These are phyloP conservation scores for Pestalotiopsis fici DNA, from an alignment of 2,329 filamentous ascomycete genomes.

Conservation along the genomic window DNA sequence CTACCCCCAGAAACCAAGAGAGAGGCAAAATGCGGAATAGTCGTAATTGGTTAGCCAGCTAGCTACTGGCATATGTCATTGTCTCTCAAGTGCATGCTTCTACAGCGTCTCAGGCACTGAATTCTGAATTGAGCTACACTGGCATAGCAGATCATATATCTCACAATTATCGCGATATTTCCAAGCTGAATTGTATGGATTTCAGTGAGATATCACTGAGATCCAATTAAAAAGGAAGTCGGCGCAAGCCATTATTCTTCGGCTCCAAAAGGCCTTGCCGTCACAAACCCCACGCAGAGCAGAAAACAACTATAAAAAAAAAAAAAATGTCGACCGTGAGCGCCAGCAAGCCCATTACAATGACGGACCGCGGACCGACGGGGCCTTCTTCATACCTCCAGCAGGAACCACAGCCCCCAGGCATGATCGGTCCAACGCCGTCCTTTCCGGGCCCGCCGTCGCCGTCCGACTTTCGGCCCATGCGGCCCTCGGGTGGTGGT, in stretches of 20 bases:
- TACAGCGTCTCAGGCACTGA: too few relatives aligned
- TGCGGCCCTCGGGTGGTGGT: background rate
- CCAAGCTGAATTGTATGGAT: too few relatives aligned
- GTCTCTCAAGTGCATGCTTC: background rate
- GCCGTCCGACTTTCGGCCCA: background rate
- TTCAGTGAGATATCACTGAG: too few relatives aligned
- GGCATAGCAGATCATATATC: too few relatives aligned
- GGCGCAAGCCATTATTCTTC: too few relatives aligned
- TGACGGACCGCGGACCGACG: background rate
- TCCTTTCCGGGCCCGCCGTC: constrained; percentile 1
- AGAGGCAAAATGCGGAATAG: background rate
- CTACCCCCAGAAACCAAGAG: background rate
- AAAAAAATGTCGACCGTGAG: background rate
- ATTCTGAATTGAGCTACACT: too few relatives aligned
- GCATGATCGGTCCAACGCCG: background rate
- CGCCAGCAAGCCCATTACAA: background rate
- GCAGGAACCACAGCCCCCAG: background rate
- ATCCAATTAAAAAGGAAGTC: too few relatives aligned
- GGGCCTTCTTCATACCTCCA: background rate
- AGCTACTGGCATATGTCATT: background rate
- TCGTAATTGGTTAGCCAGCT: background rate
- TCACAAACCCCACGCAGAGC: too few relatives aligned
- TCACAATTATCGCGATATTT: too few relatives aligned
- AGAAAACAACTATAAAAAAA: too few relatives aligned
- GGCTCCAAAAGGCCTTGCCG: too few relatives aligned